Conservation (phyloP, 352 stramenopile species). For the Pythium biforme region DNA sequence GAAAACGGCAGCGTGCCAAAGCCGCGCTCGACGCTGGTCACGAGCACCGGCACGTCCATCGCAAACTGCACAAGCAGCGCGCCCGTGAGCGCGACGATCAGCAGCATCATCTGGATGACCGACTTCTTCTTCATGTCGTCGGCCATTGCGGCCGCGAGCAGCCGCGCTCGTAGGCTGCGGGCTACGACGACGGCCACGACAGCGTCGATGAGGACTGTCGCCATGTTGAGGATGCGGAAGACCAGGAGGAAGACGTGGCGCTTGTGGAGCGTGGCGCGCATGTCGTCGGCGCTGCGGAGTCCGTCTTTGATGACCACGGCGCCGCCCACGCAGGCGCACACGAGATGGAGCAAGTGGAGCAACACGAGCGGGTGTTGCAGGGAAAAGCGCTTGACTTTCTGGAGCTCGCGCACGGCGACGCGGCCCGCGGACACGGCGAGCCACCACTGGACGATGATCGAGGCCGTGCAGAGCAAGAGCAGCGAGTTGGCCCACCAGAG, state of each 20-base stretch:
- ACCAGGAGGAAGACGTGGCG: slow-evolving; percentile 28
- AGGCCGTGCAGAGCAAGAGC: slow-evolving; percentile 59
- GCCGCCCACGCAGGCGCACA: slow-evolving; percentile 34
- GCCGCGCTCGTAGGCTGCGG: slow-evolving; percentile 38
- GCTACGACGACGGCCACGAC: slow-evolving; percentile 45
- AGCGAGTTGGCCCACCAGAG: slow-evolving; percentile 65
- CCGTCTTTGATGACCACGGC: slow-evolving; percentile 33
- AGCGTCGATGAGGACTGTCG: slow-evolving; percentile 44
- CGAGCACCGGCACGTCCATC: slow-evolving; percentile 51
- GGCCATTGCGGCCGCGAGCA: slow-evolving; percentile 61
- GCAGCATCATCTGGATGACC: slow-evolving; percentile 63
- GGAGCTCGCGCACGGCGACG: slow-evolving; percentile 46
- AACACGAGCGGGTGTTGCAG: slow-evolving; percentile 56
- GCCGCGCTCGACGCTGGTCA: slow-evolving; percentile 27
- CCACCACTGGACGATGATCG: slow-evolving; percentile 71
- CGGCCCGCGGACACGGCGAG: slow-evolving; percentile 52
- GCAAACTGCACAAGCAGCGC: slow-evolving; percentile 46
- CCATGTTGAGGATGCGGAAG: slow-evolving; percentile 45
- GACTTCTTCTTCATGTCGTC: slow-evolving; percentile 80
- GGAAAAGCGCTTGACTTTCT: slow-evolving; percentile 45
- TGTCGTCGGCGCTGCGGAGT: slow-evolving; percentile 20
- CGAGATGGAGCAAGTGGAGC: slow-evolving; percentile 54
- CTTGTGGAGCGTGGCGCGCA: slow-evolving; percentile 29
- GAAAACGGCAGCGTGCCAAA: slow-evolving; percentile 36
- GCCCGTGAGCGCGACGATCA: slow-evolving; percentile 43